Base-by-base conservation (phyloP, 345 rosid species). In the Boechera retrofracta region DNA sequence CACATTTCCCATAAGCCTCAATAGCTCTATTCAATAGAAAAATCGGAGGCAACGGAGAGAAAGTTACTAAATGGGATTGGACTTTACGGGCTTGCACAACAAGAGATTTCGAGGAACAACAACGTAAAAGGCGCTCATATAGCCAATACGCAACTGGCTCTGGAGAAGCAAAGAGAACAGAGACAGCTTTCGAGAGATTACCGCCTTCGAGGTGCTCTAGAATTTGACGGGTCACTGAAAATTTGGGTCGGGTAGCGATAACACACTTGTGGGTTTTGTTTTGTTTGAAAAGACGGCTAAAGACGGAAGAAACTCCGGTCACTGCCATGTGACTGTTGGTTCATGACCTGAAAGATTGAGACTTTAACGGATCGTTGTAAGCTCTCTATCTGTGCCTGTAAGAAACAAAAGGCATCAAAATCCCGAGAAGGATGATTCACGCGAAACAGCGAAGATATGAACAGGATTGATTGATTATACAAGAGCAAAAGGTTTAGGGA, bases 31-130 rank as follows among this genome's bases (percentile, higher is more conserved):
- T 94, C 71, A 86, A 32, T 0, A 89, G 77, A 58, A 83, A 88
- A 29, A 77, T 51, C 2, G 93, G 97, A 0, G 98, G 94, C 0
- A 33, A 59, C 0, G 84, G 86, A 18, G 64, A 74, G 85, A 84
- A 86, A 9, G 89, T 69, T 11, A 84, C 68, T 52, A 94, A 69
- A 68, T 88, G 97, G 36, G 87, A 94, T 72, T 86, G 89, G 54
- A 94, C 82, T 76, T 91, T 91, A 28, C 91, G 94, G 38, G 89
- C 88, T 78, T 91, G 91, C 2, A 91, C 82, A 47, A 89, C 42
- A 45, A 89, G 86, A 7, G 44, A 77, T 36, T 35, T 61, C 10
- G 79, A 77, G 9, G 91, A 79, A 68, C 98, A 94, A 10, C 82
- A 82, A 28, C 74, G 74, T 79, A 94, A 71, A 63, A 94, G 98